Evolutionary conservation across 2,329 filamentous ascomycete genomes (phyloP).

Genomic region (Penicillium digitatum): DNA sequence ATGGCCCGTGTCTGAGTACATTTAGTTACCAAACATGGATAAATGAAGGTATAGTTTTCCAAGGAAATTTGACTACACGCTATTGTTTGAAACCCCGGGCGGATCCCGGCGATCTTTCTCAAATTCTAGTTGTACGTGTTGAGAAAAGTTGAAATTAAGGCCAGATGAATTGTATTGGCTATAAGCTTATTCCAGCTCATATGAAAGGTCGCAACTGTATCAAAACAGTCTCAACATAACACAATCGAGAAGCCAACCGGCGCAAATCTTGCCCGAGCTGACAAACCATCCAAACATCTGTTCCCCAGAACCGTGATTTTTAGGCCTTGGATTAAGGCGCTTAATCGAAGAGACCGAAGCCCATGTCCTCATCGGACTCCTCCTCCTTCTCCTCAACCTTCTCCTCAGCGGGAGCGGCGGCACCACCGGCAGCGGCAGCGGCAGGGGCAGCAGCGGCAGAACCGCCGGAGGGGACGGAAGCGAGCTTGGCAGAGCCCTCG

Average conservation of each 20-base stretch:
- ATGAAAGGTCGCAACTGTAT: constrained; percentile 38
- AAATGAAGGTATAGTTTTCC: neutral
- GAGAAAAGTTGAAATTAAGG: constrained; percentile 19
- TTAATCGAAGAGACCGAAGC: constrained; percentile 68
- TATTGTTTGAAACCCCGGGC: constrained; percentile 1
- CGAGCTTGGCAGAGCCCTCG: constrained; percentile 87
- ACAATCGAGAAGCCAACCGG: constrained; percentile 29
- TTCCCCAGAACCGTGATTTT: constrained; percentile 65
- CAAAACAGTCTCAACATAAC: constrained; percentile 32
- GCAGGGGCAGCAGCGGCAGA: constrained; percentile 46
- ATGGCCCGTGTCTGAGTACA: neutral
- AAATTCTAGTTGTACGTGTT: neutral
- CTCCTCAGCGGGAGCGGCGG: constrained; percentile 63
- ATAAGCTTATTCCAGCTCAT: constrained; percentile 33
- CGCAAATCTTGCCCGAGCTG: constrained; percentile 29
- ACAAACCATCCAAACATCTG: constrained; percentile 33
- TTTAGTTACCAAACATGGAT: neutral
- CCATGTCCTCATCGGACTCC: constrained; percentile 72
- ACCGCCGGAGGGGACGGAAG: constrained; percentile 93
- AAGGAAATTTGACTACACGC: constrained; percentile 6
- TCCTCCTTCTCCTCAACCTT: constrained; percentile 75
- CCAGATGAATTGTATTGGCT: constrained; percentile 38
- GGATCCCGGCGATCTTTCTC: neutral
- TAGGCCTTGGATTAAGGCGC: constrained; percentile 28
- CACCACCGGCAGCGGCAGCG: constrained; percentile 64